These are phyloP conservation scores for Kwoniella sp. DNA, from an alignment of 768 basidiomycete genomes.

Conservation along the genomic window DNA sequence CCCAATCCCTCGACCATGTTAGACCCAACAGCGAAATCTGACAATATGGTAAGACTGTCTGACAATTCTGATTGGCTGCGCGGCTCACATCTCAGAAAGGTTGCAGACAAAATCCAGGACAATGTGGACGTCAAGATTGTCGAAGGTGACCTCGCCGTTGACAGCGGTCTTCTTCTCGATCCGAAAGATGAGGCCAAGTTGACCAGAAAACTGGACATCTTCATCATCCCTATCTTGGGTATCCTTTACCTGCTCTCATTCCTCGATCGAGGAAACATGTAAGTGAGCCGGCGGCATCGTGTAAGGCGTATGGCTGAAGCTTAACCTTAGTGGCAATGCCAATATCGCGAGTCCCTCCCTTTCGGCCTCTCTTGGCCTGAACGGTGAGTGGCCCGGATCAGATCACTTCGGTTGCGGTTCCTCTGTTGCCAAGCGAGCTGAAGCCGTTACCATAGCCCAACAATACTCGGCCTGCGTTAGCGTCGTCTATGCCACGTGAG, in stretches of 20 bases:
- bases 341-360: slow-evolving; percentile 1
- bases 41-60: not conserved
- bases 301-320: not conserved
- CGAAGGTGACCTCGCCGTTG: not conserved
- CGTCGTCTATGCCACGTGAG: slow-evolving; percentile 9
- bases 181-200: not conserved
- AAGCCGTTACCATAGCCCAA: not conserved
- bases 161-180: not conserved
- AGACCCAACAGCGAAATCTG: not conserved
- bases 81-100: not conserved
- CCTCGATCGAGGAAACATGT: slow-evolving; percentile 6
- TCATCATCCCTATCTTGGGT: slow-evolving; percentile 5
- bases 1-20: not conserved
- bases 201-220: not conserved
- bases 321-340: not conserved
- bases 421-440: no score
- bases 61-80: not conserved
- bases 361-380: not conserved
- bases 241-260: slow-evolving; percentile 2
- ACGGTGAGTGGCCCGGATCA: not conserved
- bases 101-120: not conserved
- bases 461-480: slow-evolving; percentile 2
- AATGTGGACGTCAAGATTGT: not conserved
- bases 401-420: not conserved
- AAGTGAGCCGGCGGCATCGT: not conserved